A percentile compares a stretch with the other conserved stretches of the same genome.
Evolutionary conservation across 352 stramenopile genomes (phyloP).

Genomic region (Globisporangium apiculatum): DNA sequence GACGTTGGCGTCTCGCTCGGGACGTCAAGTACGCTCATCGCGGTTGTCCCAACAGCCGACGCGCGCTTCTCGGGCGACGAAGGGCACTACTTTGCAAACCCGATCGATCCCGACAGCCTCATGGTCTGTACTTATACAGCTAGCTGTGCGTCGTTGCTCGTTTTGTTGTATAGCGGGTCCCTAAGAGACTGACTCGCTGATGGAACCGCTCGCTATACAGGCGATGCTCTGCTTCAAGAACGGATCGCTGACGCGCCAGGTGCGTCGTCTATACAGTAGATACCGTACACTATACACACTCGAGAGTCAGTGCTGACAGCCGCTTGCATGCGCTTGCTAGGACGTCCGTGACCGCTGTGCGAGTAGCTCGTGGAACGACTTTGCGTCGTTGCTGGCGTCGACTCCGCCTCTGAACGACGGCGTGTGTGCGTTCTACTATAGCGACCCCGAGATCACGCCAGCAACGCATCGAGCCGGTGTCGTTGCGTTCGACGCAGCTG

Average conservation of each 20-base stretch:
- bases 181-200: neutral
- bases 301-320: too few relatives aligned
- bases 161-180: neutral
- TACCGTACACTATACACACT: too few relatives aligned
- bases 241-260: constrained; percentile 61
- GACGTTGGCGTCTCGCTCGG: constrained; percentile 60
- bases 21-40: constrained; percentile 61
- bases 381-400: constrained; percentile 36
- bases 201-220: constrained; percentile 11
- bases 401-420: constrained; percentile 38
- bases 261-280: constrained; percentile 2
- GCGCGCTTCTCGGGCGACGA: constrained; percentile 45
- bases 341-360: constrained; percentile 38
- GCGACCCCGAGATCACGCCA: constrained; percentile 63
- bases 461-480: constrained; percentile 34
- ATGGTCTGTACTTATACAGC: constrained; percentile 26
- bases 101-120: constrained; percentile 53
- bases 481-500: constrained; percentile 31
- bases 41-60: constrained; percentile 32
- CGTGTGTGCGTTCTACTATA: constrained; percentile 50
- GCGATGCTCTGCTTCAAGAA: constrained; percentile 89
- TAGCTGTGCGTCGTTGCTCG: neutral
- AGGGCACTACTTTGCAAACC: constrained; percentile 82
- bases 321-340: constrained; percentile 4
- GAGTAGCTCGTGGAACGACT: constrained; percentile 39